Base-by-base conservation (phyloP, 129 eudicot genomes). In the Centaurea solstitialis region DNA sequence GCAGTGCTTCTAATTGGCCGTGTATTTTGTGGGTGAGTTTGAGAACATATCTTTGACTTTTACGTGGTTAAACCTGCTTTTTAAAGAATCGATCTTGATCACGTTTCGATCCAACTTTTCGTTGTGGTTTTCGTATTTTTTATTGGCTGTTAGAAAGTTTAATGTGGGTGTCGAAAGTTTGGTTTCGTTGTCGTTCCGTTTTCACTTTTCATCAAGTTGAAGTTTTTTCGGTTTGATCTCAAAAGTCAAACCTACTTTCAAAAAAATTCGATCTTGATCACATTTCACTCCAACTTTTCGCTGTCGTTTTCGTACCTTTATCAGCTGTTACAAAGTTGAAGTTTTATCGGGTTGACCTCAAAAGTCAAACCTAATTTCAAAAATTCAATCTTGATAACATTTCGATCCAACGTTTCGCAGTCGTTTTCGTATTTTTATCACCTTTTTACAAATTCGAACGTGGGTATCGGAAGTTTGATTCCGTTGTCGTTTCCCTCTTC, bases 1-100 rank as follows among this genome's bases (percentile, higher is more conserved):
- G 35, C 91, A 10, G 75, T 94, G 45, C 96, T 94, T 83, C 70
- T 94, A 73, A 79, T 94, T 77, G 98, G 98, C 70, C 97, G 98
- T 2, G 17, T 94, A 17, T 86, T 87, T 72, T 94, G 98, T 74
- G 98, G 98, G 98, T 94, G 79, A 66, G 83, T 81, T 85, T 83
- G 37, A 33, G 37, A 33, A 43, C 53, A 43, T 4, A 43, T 43
- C 53, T 50, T 50, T 50, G 26, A 61, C 37, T 68, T 28, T 67
- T 69, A 43, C 41, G 33, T 70, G 75, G 76, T 69, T 21, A 47
- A 35, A 13, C 30, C 40, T 66, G 68, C 20, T 26, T 53, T 22
- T 9, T 9, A 9, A 18, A 9, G 10, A 21, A 7, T 62, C 13
- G 68, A 62, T 6, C 26, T 22, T 18, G 13, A 62, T 62, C 68